Percentiles rank a stretch among this genome's conserved stretches.
Evolutionary conservation across 148 eudicot species (phyloP).

Genomic region (Salicornia ramosissima): DNA sequence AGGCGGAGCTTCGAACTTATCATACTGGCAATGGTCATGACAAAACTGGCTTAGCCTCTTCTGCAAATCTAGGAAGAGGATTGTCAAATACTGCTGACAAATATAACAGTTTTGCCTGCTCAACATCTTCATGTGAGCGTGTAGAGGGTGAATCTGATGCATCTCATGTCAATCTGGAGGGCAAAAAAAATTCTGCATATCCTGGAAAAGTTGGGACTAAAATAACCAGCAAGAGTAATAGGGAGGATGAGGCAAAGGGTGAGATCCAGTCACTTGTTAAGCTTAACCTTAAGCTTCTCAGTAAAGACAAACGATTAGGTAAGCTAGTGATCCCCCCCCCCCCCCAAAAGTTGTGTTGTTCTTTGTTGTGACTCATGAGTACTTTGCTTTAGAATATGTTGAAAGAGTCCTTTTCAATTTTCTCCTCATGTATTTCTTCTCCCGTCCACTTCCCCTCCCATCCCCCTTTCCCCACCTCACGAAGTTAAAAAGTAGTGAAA

Average conservation of each 20-base stretch:
- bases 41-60: constrained; percentile 22
- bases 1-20: constrained; percentile 18
- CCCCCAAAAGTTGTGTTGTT: background rate
- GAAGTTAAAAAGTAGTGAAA: background rate
- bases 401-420: background rate
- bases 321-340: constrained; percentile 18
- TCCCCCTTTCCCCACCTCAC: background rate
- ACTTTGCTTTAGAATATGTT: background rate
- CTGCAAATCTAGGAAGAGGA: constrained; percentile 1
- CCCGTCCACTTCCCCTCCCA: background rate
- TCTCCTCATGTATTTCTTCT: background rate
- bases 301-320: constrained; percentile 57
- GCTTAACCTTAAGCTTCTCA: constrained; percentile 67
- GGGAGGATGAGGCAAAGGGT: constrained; percentile 50
- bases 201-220: constrained; percentile 12
- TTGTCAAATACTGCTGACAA: constrained; percentile 16
- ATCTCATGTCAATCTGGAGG: constrained; percentile 24
- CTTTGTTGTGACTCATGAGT: background rate
- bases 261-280: constrained; percentile 85
- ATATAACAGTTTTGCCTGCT: constrained; percentile 14
- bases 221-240: constrained; percentile 20
- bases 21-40: constrained; percentile 14
- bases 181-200: constrained; percentile 19
- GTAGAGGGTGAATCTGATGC: constrained; percentile 17
- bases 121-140: constrained; percentile 20